These are phyloP conservation scores for Smithsoniella earleae DNA, from an alignment of 163 green algal species.

Conservation along the genomic window DNA sequence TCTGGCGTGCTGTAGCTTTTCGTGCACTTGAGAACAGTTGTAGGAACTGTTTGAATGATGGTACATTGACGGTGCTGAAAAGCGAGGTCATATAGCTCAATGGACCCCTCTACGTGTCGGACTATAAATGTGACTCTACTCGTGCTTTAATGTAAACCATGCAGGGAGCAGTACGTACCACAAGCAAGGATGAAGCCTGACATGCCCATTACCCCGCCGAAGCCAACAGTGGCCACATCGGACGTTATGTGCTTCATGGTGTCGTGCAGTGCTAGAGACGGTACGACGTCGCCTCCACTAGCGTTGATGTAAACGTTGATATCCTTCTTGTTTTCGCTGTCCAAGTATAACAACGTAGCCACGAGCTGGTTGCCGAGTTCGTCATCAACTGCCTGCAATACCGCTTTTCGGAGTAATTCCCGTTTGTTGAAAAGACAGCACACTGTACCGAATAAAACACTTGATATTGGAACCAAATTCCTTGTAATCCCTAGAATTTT, in stretches of 20 bases:
- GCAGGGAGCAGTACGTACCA: slow-evolving; percentile 30
- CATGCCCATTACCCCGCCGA: slow-evolving; percentile 92
- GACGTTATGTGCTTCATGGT: slow-evolving; percentile 90
- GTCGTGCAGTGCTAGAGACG: slow-evolving; percentile 90
- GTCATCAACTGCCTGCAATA: slow-evolving; percentile 48
- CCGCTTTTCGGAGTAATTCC: too few relatives aligned
- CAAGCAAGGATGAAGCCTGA: slow-evolving; percentile 89
- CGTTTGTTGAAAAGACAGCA: too few relatives aligned
- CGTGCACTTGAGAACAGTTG: background rate
- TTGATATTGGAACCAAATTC: too few relatives aligned
- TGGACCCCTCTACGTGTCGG: too few relatives aligned
- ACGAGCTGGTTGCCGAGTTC: slow-evolving; percentile 79
- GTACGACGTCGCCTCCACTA: slow-evolving; percentile 60
- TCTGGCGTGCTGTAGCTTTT: too few relatives aligned
- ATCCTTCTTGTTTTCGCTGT: slow-evolving; percentile 88
- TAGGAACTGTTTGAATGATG: background rate
- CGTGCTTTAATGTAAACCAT: too few relatives aligned
- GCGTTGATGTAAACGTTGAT: slow-evolving; percentile 91
- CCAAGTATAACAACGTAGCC: slow-evolving; percentile 92
- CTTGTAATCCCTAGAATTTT: too few relatives aligned
- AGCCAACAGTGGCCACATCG: slow-evolving; percentile 85
- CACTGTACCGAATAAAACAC: too few relatives aligned
- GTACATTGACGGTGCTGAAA: background rate
- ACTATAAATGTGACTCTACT: too few relatives aligned
- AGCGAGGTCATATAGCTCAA: too few relatives aligned